Percentiles rank a stretch among this genome's conserved stretches.
Conservation (phyloP, 129 eudicot species). For the Sambucus nigra region DNA sequence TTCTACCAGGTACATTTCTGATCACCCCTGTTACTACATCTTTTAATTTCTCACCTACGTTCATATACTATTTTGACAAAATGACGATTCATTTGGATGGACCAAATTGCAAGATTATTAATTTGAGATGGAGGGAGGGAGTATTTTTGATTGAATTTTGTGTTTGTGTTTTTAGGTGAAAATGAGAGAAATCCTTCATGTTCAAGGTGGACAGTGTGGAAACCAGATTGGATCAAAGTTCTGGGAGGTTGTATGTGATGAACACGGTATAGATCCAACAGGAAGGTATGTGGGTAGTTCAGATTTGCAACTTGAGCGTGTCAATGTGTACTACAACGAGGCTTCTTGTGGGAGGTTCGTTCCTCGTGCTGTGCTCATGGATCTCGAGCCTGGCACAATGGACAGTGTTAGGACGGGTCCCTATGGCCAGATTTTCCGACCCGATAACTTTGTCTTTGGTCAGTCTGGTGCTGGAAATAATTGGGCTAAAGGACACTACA, state of each 20-base stretch:
- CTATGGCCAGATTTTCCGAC: slow-evolving; percentile 56
- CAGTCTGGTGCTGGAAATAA: slow-evolving; percentile 64
- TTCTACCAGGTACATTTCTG: background rate
- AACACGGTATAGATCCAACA: slow-evolving; percentile 51
- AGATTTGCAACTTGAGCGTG: slow-evolving; percentile 46
- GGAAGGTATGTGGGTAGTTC: slow-evolving; percentile 41
- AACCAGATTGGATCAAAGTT: slow-evolving; percentile 63
- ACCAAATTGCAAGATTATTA: background rate
- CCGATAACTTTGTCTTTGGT: slow-evolving; percentile 51
- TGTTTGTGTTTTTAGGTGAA: background rate
- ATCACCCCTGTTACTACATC: background rate
- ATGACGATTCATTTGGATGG: background rate
- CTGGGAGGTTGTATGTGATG: slow-evolving; percentile 58
- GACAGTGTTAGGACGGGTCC: slow-evolving; percentile 61
- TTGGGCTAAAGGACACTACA: slow-evolving; percentile 60
- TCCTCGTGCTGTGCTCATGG: slow-evolving; percentile 60
- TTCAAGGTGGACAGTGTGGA: slow-evolving; percentile 72
- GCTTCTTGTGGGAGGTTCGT: slow-evolving; percentile 51
- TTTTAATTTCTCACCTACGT: background rate
- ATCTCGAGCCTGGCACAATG: slow-evolving; percentile 74
- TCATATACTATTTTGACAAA: too few species aligned
- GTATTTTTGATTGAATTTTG: background rate
- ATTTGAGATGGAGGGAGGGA: background rate
- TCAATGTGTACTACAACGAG: slow-evolving; percentile 53
- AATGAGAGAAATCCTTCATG: slow-evolving; percentile 61